phyloP scores from a whole-genome alignment of 371 early-diverging fungal species.

The Apophysomyces elegans region DNA sequence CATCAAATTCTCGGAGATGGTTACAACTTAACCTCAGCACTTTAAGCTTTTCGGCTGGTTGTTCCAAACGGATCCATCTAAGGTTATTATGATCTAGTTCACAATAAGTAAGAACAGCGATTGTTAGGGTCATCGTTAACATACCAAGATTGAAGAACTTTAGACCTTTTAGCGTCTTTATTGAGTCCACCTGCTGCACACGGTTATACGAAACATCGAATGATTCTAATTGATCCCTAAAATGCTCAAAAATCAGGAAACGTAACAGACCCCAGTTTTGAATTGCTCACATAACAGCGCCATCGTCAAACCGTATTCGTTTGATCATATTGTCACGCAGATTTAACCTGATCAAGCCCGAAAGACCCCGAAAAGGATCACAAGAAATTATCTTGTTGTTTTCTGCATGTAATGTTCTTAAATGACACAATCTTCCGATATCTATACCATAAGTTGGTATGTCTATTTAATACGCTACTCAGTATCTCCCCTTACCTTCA shows the following conservation, averaged over 20 bases:
- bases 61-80: slow-evolving; percentile 39
- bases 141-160: slow-evolving; percentile 49
- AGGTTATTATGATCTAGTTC: slow-evolving; percentile 55
- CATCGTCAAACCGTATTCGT: slow-evolving; percentile 37
- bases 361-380: slow-evolving; percentile 42
- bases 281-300: slow-evolving; percentile 35
- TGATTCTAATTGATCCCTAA: slow-evolving; percentile 50
- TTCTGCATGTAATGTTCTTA: slow-evolving; percentile 52
- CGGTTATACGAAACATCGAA: slow-evolving; percentile 59
- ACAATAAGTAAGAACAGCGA: not conserved
- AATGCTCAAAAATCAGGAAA: not conserved
- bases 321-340: slow-evolving; percentile 49
- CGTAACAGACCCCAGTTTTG: not conserved
- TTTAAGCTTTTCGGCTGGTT: slow-evolving; percentile 43
- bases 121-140: not conserved
- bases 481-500: slow-evolving; percentile 31
- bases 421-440: slow-evolving; percentile 28
- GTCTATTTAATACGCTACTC: not conserved
- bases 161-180: slow-evolving; percentile 43
- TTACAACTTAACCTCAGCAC: slow-evolving; percentile 54
- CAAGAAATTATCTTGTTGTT: slow-evolving; percentile 52
- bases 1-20: slow-evolving; percentile 51
- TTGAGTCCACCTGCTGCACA: slow-evolving; percentile 49
- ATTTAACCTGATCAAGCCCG: slow-evolving; percentile 43
- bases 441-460: slow-evolving; percentile 4